Percentiles rank a stretch among this genome's conserved stretches.
Evolutionary conservation across 176 grass and related monocot species (phyloP).

Genomic region (Phoenix dactylifera): DNA sequence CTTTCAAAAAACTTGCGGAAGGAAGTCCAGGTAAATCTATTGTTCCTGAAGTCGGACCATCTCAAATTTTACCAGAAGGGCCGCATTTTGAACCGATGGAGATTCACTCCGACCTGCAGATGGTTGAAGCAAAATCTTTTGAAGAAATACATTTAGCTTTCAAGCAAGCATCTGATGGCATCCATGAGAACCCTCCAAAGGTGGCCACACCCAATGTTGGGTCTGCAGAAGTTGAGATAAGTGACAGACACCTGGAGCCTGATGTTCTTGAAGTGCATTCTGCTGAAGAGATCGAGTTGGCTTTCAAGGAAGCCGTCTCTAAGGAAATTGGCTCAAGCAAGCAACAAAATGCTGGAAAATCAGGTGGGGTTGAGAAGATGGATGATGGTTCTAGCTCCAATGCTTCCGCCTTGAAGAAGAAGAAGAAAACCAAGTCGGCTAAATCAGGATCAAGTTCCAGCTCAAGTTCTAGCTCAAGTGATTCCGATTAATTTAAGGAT

Average conservation of each 20-base stretch:
- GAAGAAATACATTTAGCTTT: conserved; percentile 19
- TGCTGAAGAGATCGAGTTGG: too few species aligned
- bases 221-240: conserved; percentile 14
- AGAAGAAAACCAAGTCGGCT: too few species aligned
- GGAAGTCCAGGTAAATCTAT: conserved; percentile 17
- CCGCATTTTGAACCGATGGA: neutral
- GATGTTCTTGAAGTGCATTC: too few species aligned
- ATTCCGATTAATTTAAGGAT: neutral
- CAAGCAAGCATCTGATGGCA: conserved; percentile 16
- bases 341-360: too few species aligned
- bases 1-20: neutral
- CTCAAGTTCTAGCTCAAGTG: conserved; percentile 10
- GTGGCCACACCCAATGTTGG: conserved; percentile 12
- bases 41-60: conserved; percentile 16
- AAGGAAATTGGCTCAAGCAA: too few species aligned
- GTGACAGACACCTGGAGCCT: conserved; percentile 9
- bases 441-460: neutral
- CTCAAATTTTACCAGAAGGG: conserved; percentile 3
- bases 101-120: neutral
- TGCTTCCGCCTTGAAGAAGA: too few species aligned
- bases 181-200: conserved; percentile 23
- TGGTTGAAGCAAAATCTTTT: neutral
- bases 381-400: too few species aligned
- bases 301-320: too few species aligned
- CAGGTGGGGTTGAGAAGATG: too few species aligned